Evolutionary conservation across 2,329 filamentous ascomycete genomes (phyloP), one percentile per base, ranked within the genome.

Genomic region (Talaromyces sp.): DNA sequence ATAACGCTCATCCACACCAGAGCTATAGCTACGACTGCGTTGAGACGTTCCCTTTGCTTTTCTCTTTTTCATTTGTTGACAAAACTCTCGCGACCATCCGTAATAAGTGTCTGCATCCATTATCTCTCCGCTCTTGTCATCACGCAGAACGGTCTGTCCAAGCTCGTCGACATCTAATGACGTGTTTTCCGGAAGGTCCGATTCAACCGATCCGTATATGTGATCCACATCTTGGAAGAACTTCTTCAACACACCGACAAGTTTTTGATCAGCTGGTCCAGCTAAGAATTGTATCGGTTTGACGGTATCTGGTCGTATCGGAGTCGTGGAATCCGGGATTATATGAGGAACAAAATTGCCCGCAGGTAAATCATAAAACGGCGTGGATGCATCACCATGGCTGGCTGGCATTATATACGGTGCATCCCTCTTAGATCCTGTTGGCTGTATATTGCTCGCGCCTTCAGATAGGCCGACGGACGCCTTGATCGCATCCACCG

Each of bases 281-380:
- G 88, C 80, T 1, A 84, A 80, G 63, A 96, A 86, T 64, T 90
- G 88, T 38, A 95, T 80, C 3, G 92, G 90, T 68, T 87, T 89
- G 69, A 94, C 86, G 70, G 88, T 84, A 7, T 87, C 82, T 0
- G 90, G 85, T 51, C 89, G 87, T 80, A 97, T 92, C 6, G 92
- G 88, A 59, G 86, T 84, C 8, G 87, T 88, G 0, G 90, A 92
- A 72, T 94, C 90, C 4, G 89, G 91, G 45, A 90, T 86, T 67
- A 96, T 87, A 64, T 91, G 89, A 4, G 90, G 90, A 56, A 96
- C 85, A 82, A 93, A 89, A 69, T 91, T 94, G 1, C 88, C 90
- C 1, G 92, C 92, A 0, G 92, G 92, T 0, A 96, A 81, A 69
- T 96, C 92, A 77, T 93, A 91, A 86, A 90, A 96, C 0, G 90